Conservation (phyloP, 164 flowering plant genomes). For the Umbellularia californica region DNA sequence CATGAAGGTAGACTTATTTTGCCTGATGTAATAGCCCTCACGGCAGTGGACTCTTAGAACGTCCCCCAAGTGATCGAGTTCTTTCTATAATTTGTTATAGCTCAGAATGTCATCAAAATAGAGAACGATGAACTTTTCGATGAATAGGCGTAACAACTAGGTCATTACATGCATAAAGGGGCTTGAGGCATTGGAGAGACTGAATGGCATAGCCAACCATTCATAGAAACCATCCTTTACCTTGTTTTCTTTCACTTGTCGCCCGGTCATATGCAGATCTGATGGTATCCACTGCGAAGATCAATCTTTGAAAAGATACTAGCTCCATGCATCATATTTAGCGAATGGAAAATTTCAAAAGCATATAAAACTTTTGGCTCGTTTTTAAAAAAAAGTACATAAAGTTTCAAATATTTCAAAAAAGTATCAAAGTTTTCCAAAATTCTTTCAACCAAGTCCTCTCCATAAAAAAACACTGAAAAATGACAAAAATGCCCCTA, state of each 20-base stretch:
- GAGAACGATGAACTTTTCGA: neutral
- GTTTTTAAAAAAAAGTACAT: no score
- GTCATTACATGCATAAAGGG: neutral
- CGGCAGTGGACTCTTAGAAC: neutral
- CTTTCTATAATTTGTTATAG: neutral
- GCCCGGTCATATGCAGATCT: neutral
- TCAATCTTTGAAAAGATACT: neutral
- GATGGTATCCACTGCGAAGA: no score
- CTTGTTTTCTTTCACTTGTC: neutral
- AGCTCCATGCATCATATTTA: neutral
- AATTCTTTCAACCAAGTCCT: no score
- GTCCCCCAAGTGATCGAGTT: neutral
- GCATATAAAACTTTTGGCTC: no score
- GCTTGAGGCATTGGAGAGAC: neutral
- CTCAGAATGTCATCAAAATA: no score
- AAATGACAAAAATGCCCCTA: no score
- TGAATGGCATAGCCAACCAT: no score
- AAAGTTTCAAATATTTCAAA: no score
- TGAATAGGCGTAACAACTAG: neutral
- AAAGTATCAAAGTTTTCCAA: no score
- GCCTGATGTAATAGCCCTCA: neutral
- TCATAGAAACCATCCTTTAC: neutral
- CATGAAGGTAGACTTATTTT: neutral
- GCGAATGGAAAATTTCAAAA: no score
- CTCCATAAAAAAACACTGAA: no score